phyloP scores from a whole-genome alignment of 1,284 basidiomycete species.

The Athelia sp. region DNA sequence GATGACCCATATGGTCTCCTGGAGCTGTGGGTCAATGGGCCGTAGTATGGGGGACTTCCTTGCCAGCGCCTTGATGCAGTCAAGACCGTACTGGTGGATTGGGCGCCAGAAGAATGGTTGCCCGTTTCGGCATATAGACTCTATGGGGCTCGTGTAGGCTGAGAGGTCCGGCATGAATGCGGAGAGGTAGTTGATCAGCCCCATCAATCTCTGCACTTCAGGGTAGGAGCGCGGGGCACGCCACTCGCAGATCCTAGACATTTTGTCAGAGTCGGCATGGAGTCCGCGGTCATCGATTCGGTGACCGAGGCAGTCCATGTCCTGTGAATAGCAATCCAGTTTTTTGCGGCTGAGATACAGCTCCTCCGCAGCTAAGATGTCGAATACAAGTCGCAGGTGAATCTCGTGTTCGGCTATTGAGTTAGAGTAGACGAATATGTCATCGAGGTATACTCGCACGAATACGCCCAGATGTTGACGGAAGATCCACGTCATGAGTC shows the following conservation, averaged over 20 bases:
- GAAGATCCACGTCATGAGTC: constrained; percentile 19
- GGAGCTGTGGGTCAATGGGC: constrained; percentile 2
- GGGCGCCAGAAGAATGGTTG: constrained; percentile 19
- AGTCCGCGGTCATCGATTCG: constrained; percentile 22
- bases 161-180: constrained; percentile 32
- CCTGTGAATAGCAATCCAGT: constrained; percentile 14
- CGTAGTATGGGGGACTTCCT: constrained; percentile 1
- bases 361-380: constrained; percentile 5
- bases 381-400: constrained; percentile 13
- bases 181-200: constrained; percentile 33
- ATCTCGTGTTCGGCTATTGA: constrained; percentile 15
- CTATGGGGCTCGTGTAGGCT: constrained; percentile 21
- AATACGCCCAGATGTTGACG: constrained; percentile 12
- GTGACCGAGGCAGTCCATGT: constrained; percentile 26
- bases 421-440: constrained; percentile 17
- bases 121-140: constrained; percentile 23
- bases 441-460: constrained; percentile 15
- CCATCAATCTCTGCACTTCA: constrained; percentile 36
- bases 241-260: constrained; percentile 24
- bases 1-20: constrained; percentile 6
- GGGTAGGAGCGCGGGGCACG: constrained; percentile 22
- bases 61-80: neutral
- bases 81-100: constrained; percentile 4
- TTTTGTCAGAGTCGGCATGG: constrained; percentile 19
- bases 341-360: constrained; percentile 10